Conservation (phyloP, 805 yeast species). For the Yarrowia keelungensis region DNA sequence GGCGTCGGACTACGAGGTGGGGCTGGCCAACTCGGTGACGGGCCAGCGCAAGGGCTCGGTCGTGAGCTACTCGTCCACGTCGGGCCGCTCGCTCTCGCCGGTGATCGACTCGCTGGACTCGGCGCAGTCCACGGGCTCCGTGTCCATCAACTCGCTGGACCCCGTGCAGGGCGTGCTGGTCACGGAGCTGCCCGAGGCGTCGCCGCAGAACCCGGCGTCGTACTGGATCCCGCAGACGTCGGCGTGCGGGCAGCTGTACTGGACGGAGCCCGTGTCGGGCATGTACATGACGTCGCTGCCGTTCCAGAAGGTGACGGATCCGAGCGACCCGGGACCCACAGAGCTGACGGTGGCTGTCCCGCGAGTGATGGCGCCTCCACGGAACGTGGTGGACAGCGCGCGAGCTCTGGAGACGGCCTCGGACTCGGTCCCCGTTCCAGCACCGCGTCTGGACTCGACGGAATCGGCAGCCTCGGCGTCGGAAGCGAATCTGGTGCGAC, state of each 20-base stretch:
- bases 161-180: constrained; percentile 26
- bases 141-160: constrained; percentile 39
- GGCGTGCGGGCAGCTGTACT: constrained; percentile 42
- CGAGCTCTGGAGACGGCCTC: background rate
- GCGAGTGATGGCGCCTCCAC: constrained; percentile 1
- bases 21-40: constrained; percentile 6
- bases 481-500: constrained; percentile 25
- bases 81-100: constrained; percentile 38
- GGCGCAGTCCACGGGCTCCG: constrained; percentile 20
- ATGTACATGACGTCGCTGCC: constrained; percentile 31
- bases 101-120: constrained; percentile 28
- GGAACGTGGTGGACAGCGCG: constrained; percentile 8
- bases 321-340: constrained; percentile 20
- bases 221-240: constrained; percentile 51
- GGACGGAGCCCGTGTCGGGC: constrained; percentile 32
- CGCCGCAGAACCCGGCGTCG: constrained; percentile 41
- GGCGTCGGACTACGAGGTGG: constrained; percentile 31
- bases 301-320: constrained; percentile 34
- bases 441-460: constrained; percentile 5
- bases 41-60: constrained; percentile 42
- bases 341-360: constrained; percentile 22
- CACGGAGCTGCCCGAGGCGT: constrained; percentile 22
- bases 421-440: background rate
- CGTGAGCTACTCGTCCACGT: constrained; percentile 42
- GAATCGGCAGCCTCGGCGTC: constrained; percentile 21